These are phyloP conservation scores for Lentinula detonsa DNA, from an alignment of 768 basidiomycete genomes.

Conservation along the genomic window DNA sequence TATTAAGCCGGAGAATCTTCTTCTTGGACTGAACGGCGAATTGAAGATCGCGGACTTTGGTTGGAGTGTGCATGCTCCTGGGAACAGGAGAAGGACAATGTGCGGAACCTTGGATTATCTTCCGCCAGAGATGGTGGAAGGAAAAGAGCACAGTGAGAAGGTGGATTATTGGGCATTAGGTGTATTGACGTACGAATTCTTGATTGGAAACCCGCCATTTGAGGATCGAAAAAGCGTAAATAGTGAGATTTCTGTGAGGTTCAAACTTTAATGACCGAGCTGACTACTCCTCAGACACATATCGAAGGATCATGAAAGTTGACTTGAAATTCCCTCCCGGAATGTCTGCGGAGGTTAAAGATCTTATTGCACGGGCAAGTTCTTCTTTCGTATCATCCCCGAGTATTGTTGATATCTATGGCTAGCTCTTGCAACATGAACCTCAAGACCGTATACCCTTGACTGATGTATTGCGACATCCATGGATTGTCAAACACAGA, in stretches of 20 bases:
- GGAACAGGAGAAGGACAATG: conserved; percentile 82
- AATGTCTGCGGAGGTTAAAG: conserved; percentile 59
- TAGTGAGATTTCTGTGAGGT: conserved; percentile 38
- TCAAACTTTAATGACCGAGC: not conserved
- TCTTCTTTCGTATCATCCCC: not conserved
- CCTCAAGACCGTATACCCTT: conserved; percentile 74
- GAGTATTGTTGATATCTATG: not conserved
- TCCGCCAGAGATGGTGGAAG: conserved; percentile 98
- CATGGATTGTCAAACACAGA: conserved; percentile 77
- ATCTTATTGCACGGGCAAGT: conserved; percentile 56
- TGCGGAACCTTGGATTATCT: conserved; percentile 97
- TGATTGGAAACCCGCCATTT: conserved; percentile 61
- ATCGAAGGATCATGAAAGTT: conserved; percentile 83
- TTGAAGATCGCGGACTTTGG: conserved; percentile 99
- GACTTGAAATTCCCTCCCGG: conserved; percentile 62
- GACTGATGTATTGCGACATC: conserved; percentile 69
- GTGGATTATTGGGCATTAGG: conserved; percentile 98
- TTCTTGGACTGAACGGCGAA: conserved; percentile 92
- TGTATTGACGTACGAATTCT: conserved; percentile 93
- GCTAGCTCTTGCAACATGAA: conserved; percentile 78
- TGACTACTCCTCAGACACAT: conserved; percentile 56
- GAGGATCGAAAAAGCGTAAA: conserved; percentile 77
- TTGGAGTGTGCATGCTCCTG: conserved; percentile 96
- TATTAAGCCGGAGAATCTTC: conserved; percentile 97
- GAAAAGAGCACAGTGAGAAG: conserved; percentile 78